These are phyloP conservation scores for Solanum acaule DNA, from an alignment of 257 asterid species.

Conservation along the genomic window DNA sequence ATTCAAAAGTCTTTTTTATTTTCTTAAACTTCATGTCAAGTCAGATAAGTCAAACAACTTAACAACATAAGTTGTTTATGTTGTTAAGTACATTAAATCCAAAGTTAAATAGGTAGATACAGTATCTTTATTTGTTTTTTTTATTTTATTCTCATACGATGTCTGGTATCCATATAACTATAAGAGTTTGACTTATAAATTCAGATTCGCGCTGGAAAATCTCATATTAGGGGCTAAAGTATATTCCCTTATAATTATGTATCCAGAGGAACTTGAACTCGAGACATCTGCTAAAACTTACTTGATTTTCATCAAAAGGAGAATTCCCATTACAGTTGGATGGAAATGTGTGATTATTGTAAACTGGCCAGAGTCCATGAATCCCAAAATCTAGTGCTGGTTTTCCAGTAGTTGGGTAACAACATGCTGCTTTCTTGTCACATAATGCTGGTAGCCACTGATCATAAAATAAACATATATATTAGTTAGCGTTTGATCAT, in stretches of 20 bases:
- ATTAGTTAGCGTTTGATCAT: too few species aligned
- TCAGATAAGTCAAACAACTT: neutral
- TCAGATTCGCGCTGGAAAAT: too few species aligned
- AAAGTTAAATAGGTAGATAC: neutral
- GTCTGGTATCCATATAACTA: too few species aligned
- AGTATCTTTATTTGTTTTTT: neutral
- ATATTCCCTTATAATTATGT: too few species aligned
- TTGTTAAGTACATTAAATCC: neutral
- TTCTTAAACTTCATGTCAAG: neutral
- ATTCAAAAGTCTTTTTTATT: neutral
- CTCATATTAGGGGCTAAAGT: too few species aligned
- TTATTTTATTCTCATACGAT: too few species aligned
- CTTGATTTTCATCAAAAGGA: conserved; percentile 19
- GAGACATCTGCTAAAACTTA: neutral
- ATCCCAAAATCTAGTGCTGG: conserved; percentile 40
- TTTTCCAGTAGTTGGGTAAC: conserved; percentile 41
- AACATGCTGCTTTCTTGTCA: conserved; percentile 28
- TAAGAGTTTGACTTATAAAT: too few species aligned
- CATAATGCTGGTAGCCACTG: conserved; percentile 53
- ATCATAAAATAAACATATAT: neutral
- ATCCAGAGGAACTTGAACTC: too few species aligned
- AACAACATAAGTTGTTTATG: too few species aligned
- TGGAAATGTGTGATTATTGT: conserved; percentile 33
- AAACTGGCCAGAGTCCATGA: conserved; percentile 58
- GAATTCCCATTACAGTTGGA: conserved; percentile 26